These are phyloP conservation scores for Hemerocallis citrina DNA, from an alignment of 106 monocot genomes.

Conservation along the genomic window DNA sequence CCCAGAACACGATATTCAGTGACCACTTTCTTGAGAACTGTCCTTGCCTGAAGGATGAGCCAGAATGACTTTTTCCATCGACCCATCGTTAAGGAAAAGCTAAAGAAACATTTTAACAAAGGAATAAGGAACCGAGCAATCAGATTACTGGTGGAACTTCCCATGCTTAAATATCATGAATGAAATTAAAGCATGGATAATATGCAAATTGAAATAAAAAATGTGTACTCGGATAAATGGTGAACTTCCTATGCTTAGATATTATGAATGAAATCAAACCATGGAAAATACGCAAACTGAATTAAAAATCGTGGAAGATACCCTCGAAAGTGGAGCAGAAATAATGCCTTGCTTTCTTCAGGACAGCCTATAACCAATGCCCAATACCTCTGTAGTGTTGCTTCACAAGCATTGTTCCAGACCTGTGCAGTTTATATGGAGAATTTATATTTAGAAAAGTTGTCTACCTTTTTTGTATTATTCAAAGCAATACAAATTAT, in stretches of 20 bases:
- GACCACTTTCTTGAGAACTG: conserved; percentile 72
- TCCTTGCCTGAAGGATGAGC: conserved; percentile 83
- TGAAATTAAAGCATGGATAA: too few relatives aligned
- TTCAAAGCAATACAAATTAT: background rate
- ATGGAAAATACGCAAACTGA: too few relatives aligned
- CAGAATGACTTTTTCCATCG: conserved; percentile 61
- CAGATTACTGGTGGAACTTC: too few relatives aligned
- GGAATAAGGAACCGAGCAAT: too few relatives aligned
- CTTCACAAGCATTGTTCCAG: conserved; percentile 63
- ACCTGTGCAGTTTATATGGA: conserved; percentile 16
- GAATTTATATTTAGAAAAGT: background rate
- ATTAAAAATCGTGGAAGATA: conserved; percentile 8
- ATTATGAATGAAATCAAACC: background rate
- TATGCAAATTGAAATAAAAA: too few relatives aligned
- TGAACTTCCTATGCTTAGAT: too few relatives aligned
- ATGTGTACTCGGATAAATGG: too few relatives aligned
- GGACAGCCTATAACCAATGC: conserved; percentile 65
- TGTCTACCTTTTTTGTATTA: background rate
- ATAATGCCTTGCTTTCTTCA: conserved; percentile 59
- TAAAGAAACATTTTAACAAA: too few relatives aligned
- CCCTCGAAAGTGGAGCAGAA: conserved; percentile 60
- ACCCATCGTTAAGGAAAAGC: conserved; percentile 78
- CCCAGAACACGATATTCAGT: conserved; percentile 92
- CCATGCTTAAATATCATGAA: too few relatives aligned
- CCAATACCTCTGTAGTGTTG: conserved; percentile 53